A percentile compares a stretch with the other conserved stretches of the same genome.
Conservation (phyloP, 2,329 filamentous ascomycete genomes). For the Fusarium metavorans region DNA sequence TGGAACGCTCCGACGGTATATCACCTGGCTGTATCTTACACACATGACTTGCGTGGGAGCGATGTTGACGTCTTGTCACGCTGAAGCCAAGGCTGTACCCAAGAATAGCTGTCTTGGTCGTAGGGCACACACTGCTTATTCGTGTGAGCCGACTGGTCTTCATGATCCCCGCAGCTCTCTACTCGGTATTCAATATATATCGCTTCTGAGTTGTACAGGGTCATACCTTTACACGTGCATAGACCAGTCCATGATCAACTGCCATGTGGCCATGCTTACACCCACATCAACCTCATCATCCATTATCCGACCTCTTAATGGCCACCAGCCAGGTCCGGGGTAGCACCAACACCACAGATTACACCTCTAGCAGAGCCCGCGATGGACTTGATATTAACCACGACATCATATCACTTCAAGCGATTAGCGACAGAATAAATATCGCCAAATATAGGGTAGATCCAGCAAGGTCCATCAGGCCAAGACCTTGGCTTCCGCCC, state of each 20-base stretch:
- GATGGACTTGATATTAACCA: no score
- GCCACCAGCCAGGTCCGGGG: constrained; percentile 5
- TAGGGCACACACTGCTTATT: no score
- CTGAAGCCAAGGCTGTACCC: background rate
- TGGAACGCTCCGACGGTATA: background rate
- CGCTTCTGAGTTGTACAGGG: background rate
- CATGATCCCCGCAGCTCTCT: background rate
- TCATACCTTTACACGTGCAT: background rate
- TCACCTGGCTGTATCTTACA: background rate
- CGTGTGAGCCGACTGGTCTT: no score
- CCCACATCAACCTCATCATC: background rate
- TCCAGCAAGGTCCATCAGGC: background rate
- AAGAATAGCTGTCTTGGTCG: background rate
- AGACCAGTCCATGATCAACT: background rate
- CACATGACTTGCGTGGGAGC: background rate
- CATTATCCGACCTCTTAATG: background rate
- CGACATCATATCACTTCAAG: background rate
- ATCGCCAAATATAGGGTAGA: background rate
- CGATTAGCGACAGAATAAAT: background rate
- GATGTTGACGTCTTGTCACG: background rate
- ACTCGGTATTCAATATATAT: background rate
- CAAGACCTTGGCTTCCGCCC: background rate
- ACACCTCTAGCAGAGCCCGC: background rate
- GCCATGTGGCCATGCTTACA: background rate
- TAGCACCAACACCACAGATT: background rate